Evolutionary conservation across 768 basidiomycete genomes (phyloP).

Genomic region (Termitomyces sp.): DNA sequence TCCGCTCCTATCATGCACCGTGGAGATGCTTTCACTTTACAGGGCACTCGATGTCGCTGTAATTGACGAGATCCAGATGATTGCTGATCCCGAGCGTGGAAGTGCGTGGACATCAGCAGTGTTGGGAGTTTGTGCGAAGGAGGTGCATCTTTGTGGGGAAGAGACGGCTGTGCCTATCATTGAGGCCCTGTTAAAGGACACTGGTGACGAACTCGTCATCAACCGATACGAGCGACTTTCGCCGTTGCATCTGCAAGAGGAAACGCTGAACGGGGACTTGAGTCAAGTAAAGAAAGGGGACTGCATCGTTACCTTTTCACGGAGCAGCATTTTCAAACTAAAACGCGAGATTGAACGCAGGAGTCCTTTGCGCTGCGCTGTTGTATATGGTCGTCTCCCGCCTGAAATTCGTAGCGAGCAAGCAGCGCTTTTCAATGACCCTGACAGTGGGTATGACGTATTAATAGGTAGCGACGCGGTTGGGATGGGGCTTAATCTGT

Average conservation of each 20-base stretch:
- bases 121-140: slow-evolving; percentile 68
- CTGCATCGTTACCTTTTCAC: slow-evolving; percentile 85
- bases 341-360: slow-evolving; percentile 67
- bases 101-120: slow-evolving; percentile 81
- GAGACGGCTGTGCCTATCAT: slow-evolving; percentile 88
- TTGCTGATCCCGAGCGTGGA: slow-evolving; percentile 76
- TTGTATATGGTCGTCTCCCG: slow-evolving; percentile 89
- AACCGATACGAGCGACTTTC: slow-evolving; percentile 86
- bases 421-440: slow-evolving; percentile 88
- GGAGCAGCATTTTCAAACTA: slow-evolving; percentile 69
- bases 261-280: slow-evolving; percentile 60
- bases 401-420: slow-evolving; percentile 92
- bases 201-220: slow-evolving; percentile 80
- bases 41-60: slow-evolving; percentile 85
- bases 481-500: slow-evolving; percentile 98
- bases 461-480: slow-evolving; percentile 93
- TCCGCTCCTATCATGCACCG: slow-evolving; percentile 74
- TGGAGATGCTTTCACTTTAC: too few species aligned
- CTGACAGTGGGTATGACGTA: slow-evolving; percentile 78
- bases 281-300: slow-evolving; percentile 72
- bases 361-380: slow-evolving; percentile 81
- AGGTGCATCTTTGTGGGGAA: slow-evolving; percentile 95
- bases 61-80: slow-evolving; percentile 97
- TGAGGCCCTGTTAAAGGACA: slow-evolving; percentile 57
- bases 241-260: slow-evolving; percentile 68